A percentile compares a stretch with the other conserved stretches of the same genome.
These are phyloP conservation scores for Sclerotinia subarctica DNA, from an alignment of 2,329 filamentous ascomycete species.

Conservation along the genomic window DNA sequence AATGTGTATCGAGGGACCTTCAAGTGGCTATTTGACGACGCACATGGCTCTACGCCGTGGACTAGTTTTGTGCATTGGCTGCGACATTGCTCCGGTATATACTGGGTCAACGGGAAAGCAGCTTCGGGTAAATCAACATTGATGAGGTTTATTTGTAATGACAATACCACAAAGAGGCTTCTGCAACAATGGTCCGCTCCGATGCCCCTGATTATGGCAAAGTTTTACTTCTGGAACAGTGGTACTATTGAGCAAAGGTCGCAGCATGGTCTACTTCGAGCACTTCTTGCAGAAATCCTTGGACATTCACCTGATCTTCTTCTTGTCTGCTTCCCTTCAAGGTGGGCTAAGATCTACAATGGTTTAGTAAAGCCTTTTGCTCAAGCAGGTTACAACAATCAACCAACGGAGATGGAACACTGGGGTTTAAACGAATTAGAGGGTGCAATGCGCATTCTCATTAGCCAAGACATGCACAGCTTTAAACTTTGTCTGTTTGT, in stretches of 20 bases:
- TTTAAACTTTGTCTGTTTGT: neutral
- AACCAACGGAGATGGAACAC: neutral
- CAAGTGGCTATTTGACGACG: constrained; percentile 20
- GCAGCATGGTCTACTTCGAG: constrained; percentile 20
- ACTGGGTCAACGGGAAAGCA: constrained; percentile 29
- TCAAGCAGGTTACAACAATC: neutral
- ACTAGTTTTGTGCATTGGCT: constrained; percentile 26
- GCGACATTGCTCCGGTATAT: constrained; percentile 8
- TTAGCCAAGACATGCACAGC: neutral
- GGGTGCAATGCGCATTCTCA: neutral
- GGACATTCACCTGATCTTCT: neutral
- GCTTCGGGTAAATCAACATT: constrained; percentile 27
- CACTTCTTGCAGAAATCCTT: constrained; percentile 17
- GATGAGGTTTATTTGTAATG: constrained; percentile 25
- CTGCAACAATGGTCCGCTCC: constrained; percentile 33
- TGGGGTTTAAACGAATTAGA: neutral
- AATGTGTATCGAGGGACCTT: constrained; percentile 21
- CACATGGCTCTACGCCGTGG: neutral
- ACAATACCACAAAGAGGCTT: constrained; percentile 15
- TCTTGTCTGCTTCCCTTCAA: neutral
- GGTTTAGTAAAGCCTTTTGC: neutral
- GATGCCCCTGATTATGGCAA: constrained; percentile 33
- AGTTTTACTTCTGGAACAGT: constrained; percentile 48
- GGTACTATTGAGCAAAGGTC: constrained; percentile 34
- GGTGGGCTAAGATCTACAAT: neutral